phyloP scores from a whole-genome alignment of 805 yeast species.

The Pichia thaimueangensis region DNA sequence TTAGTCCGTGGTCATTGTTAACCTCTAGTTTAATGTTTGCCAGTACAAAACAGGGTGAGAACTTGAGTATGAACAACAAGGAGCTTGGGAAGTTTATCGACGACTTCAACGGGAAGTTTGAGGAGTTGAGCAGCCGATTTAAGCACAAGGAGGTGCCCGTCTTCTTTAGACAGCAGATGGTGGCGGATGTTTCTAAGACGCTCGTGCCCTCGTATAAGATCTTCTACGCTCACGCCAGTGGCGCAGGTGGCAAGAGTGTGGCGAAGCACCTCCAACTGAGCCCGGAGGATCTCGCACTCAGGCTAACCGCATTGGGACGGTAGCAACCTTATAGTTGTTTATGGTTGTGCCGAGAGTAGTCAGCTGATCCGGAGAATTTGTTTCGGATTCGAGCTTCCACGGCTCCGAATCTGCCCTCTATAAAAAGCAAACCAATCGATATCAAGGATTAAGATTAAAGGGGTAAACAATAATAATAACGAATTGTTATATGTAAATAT shows the following conservation, averaged over 20 bases:
- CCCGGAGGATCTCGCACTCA: constrained; percentile 3
- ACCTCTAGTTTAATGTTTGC: constrained; percentile 76
- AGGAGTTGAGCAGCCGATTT: constrained; percentile 62
- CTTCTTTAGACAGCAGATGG: constrained; percentile 50
- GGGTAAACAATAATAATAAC: too few species aligned
- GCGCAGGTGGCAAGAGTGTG: background rate
- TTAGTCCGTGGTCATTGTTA: constrained; percentile 73
- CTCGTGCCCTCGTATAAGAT: constrained; percentile 73
- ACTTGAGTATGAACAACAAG: constrained; percentile 52
- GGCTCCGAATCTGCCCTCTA: too few species aligned
- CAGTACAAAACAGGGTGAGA: constrained; percentile 52
- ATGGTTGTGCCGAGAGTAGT: background rate
- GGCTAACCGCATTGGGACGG: background rate
- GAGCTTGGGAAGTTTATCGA: constrained; percentile 59
- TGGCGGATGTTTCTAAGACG: constrained; percentile 70
- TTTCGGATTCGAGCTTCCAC: too few species aligned
- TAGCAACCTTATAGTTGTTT: background rate
- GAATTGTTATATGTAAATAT: too few species aligned
- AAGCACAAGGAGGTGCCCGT: constrained; percentile 37
- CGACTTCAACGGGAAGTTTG: constrained; percentile 77
- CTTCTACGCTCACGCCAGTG: constrained; percentile 21
- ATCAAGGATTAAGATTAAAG: too few species aligned
- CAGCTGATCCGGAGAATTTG: background rate
- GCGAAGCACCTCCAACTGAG: background rate
- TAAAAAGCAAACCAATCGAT: too few species aligned